Base-by-base conservation (phyloP, 164 flowering plant species). In the Vitis cinerea region DNA sequence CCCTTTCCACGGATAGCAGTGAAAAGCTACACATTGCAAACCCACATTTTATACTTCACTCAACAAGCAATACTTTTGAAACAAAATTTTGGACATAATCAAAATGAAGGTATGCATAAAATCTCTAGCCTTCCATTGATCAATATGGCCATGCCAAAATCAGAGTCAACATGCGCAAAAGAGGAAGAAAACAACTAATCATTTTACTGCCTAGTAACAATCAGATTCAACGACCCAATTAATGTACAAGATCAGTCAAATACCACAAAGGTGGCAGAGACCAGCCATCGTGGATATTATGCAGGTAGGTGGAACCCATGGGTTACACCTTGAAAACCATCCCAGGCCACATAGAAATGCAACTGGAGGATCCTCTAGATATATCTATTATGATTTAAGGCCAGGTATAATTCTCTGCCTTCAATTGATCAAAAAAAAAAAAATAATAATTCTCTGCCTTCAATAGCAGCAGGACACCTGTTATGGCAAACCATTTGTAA, bases 1-100 rank as follows among this genome's bases (percentile, higher is more conserved):
- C 98, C 99, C 79, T 82, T 77, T 64, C 98, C 99, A 66, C 67
- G 86, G 37, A 92, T 70, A 8, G 86, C 99, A 55, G 98, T 96
- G 72, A 90, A 96, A 54, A 96, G 93, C 99, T 96, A 77, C 67
- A 80, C 9, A 62, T 13, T 23, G 70, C 17, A 57, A 74, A n/a
- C 30, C 30, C 66, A 62, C 59, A 65, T 37, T 19, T 50, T 27
- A 51, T 53, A 72, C 29, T n/a, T 72, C 13, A 10, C 12, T 57
- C 13, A 54, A 55, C 19, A 7, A 50, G 10, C n/a, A 72, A 54
- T 11, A 64, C 12, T 52, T 16, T 9, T 13, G 1, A 29, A 58
- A 49, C 17, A 65, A 17, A 61, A 12, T 10, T 50, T 50, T 49
- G 3, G 23, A 29, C 47, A 23, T 1, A 13, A 60, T 12, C 6